Conservation (phyloP, 148 eudicot genomes). For the Rhododendron ferrugineum region DNA sequence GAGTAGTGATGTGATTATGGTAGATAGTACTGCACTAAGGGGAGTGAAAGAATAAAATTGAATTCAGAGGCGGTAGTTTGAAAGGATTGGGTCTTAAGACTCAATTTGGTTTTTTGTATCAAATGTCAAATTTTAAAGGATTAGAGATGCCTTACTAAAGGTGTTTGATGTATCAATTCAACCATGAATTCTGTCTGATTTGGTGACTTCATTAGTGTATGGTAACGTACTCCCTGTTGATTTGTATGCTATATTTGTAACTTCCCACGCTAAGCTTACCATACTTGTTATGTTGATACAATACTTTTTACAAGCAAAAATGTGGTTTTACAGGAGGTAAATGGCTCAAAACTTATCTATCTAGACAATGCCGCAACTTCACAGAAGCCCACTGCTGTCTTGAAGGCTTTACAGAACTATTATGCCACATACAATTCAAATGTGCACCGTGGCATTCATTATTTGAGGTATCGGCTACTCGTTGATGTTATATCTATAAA, state of each 20-base stretch:
- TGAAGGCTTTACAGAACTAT: constrained; percentile 69
- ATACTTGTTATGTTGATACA: neutral
- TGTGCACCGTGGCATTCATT: constrained; percentile 96
- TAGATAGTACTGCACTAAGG: neutral
- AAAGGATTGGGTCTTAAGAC: neutral
- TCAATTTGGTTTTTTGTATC: neutral
- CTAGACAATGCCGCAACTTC: constrained; percentile 97
- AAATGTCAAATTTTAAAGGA: neutral
- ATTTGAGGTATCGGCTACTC: constrained; percentile 47
- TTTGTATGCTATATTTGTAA: neutral
- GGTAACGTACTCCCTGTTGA: neutral
- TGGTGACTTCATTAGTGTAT: neutral
- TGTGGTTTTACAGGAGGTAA: constrained; percentile 55
- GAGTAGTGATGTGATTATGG: neutral
- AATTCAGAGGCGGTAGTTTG: neutral
- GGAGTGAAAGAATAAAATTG: neutral
- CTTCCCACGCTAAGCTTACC: neutral
- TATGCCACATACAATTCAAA: constrained; percentile 83
- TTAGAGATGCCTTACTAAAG: neutral
- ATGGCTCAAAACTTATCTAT: constrained; percentile 81
- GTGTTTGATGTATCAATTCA: neutral
- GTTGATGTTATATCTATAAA: neutral
- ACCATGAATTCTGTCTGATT: neutral
- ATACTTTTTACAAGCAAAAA: neutral
- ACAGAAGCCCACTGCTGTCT: constrained; percentile 76